Base-by-base conservation (phyloP, 2,329 filamentous ascomycete species). In the Colletotrichum sublineola region DNA sequence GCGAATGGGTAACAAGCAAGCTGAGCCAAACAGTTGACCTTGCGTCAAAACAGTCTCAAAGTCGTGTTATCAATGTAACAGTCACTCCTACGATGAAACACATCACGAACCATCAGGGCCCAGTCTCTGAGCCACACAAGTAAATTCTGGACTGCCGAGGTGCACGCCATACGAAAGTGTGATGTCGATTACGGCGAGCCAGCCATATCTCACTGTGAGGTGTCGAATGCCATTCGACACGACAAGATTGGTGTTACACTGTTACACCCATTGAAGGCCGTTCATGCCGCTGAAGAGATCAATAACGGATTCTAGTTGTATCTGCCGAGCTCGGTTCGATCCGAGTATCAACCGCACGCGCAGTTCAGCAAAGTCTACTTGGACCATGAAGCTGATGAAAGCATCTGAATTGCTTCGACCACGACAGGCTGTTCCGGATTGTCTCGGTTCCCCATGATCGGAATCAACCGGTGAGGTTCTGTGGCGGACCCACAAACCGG, bases 401-500 rank as follows among this genome's bases (percentile, higher is more conserved):
- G 15, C 24, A 8, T 24, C 31, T 62, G 20, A n/a, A 40, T 3
- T 29, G 42, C 6, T 50, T 40, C n/a, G 31, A 40, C 18, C 31
- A 20, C 20, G 20, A 29, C n/a, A 50, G 31, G 5, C n/a, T 40
- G 20, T 40, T 38, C 18, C 18, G n/a, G 31, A 52, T 14, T 14
- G 60, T 14, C 44, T 20, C 15, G 18, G 48, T 33, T 62, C 42
- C 48, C 42, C 31, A 48, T 33, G 42, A 36, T n/a, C 24, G n/a
- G 29, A 40, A 52, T 38, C 31, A 33, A 29, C 29, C 14, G 12
- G 36, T n/a, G 33, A 55, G 18, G 36, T 58, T 46, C 63, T 46
- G 9, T 36, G 42, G 20, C 42, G 36, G 48, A 9, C 20, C 61
- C 61, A 63, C 53, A 29, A 18, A 53, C 42, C 68, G 64, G 58